phyloP scores from a whole-genome alignment of 2,329 filamentous ascomycete species.

The Monosporascus sp. region DNA sequence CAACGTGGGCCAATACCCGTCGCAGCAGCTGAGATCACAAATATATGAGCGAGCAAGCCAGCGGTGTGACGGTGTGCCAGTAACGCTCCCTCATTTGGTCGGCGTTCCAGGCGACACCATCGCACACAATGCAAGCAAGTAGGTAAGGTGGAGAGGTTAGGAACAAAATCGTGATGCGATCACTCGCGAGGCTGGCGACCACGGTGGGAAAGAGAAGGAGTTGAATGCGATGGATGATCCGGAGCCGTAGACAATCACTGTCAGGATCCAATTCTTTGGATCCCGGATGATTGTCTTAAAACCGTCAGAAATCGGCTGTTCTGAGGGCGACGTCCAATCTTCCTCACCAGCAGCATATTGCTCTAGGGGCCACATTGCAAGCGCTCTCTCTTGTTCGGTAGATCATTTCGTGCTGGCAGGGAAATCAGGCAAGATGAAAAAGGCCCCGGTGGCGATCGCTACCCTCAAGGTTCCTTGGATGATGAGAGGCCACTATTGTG shows the following conservation, averaged over 20 bases:
- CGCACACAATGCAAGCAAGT: conserved; percentile 18
- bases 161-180: conserved; percentile 18
- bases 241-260: conserved; percentile 1
- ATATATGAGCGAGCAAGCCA: conserved; percentile 15
- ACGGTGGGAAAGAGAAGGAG: conserved; percentile 24
- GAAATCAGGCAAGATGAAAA: conserved; percentile 17
- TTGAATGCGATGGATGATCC: conserved; percentile 1
- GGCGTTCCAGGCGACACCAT: conserved; percentile 31
- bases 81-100: conserved; percentile 34
- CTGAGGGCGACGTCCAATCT: conserved; percentile 12
- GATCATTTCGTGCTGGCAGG: conserved; percentile 17
- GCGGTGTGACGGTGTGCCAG: conserved; percentile 28
- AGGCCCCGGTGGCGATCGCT: conserved; percentile 15
- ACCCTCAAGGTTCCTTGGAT: conserved; percentile 18
- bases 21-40: conserved; percentile 17
- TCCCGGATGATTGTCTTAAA: conserved; percentile 8
- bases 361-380: conserved; percentile 15
- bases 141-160: conserved; percentile 27
- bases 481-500: conserved; percentile 3
- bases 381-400: conserved; percentile 12
- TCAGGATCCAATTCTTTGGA: conserved; percentile 6
- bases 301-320: conserved; percentile 7
- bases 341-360: conserved; percentile 15
- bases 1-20: conserved; percentile 14
- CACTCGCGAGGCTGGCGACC: conserved; percentile 19